phyloP scores from a whole-genome alignment of 352 stramenopile species.

The Globisporangium ultimum region DNA sequence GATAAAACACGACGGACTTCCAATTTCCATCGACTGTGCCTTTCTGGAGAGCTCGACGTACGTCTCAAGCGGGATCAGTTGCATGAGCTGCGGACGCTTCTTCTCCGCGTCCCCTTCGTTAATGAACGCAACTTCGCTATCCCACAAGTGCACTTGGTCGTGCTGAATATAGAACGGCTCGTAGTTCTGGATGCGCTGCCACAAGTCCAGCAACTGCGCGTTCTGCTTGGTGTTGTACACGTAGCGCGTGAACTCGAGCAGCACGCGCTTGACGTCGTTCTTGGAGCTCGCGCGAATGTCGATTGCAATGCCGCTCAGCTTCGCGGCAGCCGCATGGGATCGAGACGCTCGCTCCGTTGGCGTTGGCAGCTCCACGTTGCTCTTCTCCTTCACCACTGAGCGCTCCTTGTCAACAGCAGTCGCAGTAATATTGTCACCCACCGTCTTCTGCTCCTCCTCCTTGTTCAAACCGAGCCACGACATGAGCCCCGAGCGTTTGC shows the following conservation, averaged over 20 bases:
- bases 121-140: constrained; percentile 9
- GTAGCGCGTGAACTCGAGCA: constrained; percentile 23
- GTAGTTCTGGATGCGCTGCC: constrained; percentile 23
- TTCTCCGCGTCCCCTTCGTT: background rate
- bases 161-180: constrained; percentile 25
- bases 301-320: constrained; percentile 7
- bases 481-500: constrained; percentile 26
- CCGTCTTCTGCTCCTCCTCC: background rate
- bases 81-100: constrained; percentile 19
- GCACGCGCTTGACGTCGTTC: constrained; percentile 11
- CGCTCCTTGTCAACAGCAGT: background rate
- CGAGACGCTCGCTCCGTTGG: background rate
- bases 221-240: constrained; percentile 10
- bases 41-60: constrained; percentile 21
- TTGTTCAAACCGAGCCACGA: constrained; percentile 30
- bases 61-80: constrained; percentile 30
- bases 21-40: constrained; percentile 12
- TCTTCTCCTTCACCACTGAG: too few relatives aligned
- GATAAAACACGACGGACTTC: constrained; percentile 22
- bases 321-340: background rate
- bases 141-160: constrained; percentile 1
- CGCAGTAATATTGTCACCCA: background rate
- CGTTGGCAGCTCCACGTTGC: background rate
- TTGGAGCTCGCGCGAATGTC: constrained; percentile 5
- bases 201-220: constrained; percentile 24